A percentile compares a stretch with the other conserved stretches of the same genome.
Conservation (phyloP, 208 protist genomes). For the Trypanosoma rangeli region DNA sequence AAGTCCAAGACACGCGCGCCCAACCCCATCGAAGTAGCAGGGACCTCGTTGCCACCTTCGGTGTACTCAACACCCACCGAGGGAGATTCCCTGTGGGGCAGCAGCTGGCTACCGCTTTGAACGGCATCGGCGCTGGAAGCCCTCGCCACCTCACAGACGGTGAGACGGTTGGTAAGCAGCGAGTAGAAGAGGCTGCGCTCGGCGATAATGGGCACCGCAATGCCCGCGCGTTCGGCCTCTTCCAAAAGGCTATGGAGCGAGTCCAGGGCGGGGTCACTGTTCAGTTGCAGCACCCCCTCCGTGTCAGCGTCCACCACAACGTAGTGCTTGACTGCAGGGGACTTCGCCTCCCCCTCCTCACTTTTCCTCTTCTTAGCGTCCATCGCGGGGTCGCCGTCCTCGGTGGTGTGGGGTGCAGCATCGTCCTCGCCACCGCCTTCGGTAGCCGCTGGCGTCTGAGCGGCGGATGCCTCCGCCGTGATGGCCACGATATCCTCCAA, state of each 20-base stretch:
- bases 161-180: conserved; percentile 28
- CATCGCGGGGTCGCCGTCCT: conserved; percentile 21
- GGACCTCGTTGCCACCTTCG: not conserved
- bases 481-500: conserved; percentile 20
- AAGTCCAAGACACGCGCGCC: not conserved
- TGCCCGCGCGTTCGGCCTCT: conserved; percentile 2
- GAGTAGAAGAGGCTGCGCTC: conserved; percentile 29
- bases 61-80: not conserved
- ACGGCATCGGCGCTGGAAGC: not conserved
- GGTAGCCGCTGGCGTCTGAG: not conserved
- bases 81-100: not conserved
- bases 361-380: not conserved
- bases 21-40: not conserved
- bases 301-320: conserved; percentile 56
- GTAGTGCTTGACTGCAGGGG: conserved; percentile 22
- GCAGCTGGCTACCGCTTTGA: not conserved
- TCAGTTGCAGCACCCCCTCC: conserved; percentile 26
- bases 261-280: not conserved
- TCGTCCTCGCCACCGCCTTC: conserved; percentile 4
- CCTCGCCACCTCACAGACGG: conserved; percentile 8
- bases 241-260: conserved; percentile 9
- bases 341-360: not conserved
- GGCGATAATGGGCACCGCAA: conserved; percentile 14
- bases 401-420: conserved; percentile 27
- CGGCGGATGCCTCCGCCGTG: conserved; percentile 2